A percentile compares a stretch with the other conserved stretches of the same genome.
Evolutionary conservation across 352 stramenopile species (phyloP).

Genomic region (Phytophthora sojae): DNA sequence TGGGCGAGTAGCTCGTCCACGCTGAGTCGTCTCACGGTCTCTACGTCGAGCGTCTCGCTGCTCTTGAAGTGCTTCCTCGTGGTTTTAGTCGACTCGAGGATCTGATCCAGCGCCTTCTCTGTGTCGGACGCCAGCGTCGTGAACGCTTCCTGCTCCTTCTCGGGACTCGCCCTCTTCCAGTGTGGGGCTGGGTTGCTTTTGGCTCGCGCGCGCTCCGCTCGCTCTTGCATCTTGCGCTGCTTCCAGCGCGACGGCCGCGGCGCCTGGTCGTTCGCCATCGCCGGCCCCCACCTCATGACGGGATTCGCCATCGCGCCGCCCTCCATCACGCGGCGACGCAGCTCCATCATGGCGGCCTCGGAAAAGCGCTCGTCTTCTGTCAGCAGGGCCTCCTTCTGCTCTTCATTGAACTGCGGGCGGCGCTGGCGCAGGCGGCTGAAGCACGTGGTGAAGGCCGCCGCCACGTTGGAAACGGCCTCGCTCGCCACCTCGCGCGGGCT

Average conservation of each 20-base stretch:
- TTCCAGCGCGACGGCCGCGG: constrained; percentile 47
- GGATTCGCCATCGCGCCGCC: constrained; percentile 27
- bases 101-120: constrained; percentile 58
- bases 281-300: constrained; percentile 25
- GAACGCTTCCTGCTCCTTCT: constrained; percentile 33
- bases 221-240: constrained; percentile 50
- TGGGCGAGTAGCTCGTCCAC: constrained; percentile 61
- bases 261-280: constrained; percentile 36
- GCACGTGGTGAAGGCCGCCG: constrained; percentile 43
- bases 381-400: constrained; percentile 74
- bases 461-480: constrained; percentile 37
- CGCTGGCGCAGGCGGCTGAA: constrained; percentile 55
- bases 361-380: constrained; percentile 57
- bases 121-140: constrained; percentile 54
- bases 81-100: constrained; percentile 41
- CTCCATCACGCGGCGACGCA: constrained; percentile 72
- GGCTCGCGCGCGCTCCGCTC: constrained; percentile 32
- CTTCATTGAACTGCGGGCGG: constrained; percentile 72
- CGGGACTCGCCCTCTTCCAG: constrained; percentile 23
- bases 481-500: constrained; percentile 45
- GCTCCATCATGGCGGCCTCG: constrained; percentile 72
- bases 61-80: constrained; percentile 28
- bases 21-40: constrained; percentile 59
- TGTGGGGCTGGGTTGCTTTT: constrained; percentile 23
- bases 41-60: constrained; percentile 40